Evolutionary conservation across 2,329 filamentous ascomycete genomes (phyloP), one percentile per base, ranked within the genome.

Genomic region (Trichoderma lentiforme): DNA sequence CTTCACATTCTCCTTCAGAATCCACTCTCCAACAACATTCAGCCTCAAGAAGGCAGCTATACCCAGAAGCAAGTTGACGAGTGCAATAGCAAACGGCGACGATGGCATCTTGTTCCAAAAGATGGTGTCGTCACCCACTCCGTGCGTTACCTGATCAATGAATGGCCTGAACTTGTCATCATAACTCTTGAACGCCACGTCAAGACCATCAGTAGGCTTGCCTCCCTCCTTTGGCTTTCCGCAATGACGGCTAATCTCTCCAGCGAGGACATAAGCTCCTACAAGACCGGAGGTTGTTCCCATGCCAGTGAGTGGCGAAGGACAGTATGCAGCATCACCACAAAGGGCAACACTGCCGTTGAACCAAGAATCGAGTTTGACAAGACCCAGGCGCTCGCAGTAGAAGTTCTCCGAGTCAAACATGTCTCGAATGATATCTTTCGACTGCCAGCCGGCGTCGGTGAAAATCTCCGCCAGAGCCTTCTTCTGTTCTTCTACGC

Each of bases 221-320:
- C 6, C 26, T 39, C 21, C 32, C 6, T 14, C 51, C 15, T 67
- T 56, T 57, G 63, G 14, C 5, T 56, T 66, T 36, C 47, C 64
- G 6, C 64, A 67, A 4, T 56, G 32, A 28, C 64, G 64, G 12
- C 71, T 66, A 9, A 86, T 78, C 63, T 85, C 84, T 1, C 86
- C 85, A 0, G 86, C 86, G 2, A 89, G 80, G 1, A 86, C 78
- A 73, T 88, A 88, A 1, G 84, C 86, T 2, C 83, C 82, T 0
- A 83, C 75, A n/a, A 88, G 73, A 1, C 83, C 83, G 2, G 81
- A 74, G 1, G 80, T 82, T 1, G 84, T 86, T n/a, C 86, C 85
- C 79, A 84, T 82, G 0, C 86, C 86, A 0, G 83, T 84, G 4
- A 74, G 47, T 81, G 73, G 5, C 80, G 81, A 8, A 79, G 82